Base-by-base conservation (phyloP, 192 early-diverging fungal species). In the Martensiomyces pterosporus region DNA sequence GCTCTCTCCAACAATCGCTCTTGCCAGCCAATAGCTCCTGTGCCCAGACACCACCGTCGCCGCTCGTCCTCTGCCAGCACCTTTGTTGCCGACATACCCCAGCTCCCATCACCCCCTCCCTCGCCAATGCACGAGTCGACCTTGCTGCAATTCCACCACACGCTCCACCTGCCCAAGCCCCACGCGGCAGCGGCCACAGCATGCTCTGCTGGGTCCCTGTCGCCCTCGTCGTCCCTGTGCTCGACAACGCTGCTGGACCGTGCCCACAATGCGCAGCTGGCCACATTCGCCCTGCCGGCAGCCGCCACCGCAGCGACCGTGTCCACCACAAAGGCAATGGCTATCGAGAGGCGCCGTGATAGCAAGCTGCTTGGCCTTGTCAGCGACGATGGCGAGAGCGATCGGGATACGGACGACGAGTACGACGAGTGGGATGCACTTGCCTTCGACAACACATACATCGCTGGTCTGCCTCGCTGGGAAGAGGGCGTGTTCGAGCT, bases 401-500 rank as follows among this genome's bases (percentile, higher is more conserved):
- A 22, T 24, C 14, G 12, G 1, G 8, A 23, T 1, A 22, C 3
- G 10, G 29, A 16, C 22, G 36, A 22, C 29, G 29, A 12, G 29
- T 5, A 32, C 29, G 5, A 12, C 6, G 29, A 32, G 29, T 5
- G 6, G 29, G 29, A 32, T 12, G 5, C 6, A 8, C 29, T 12
- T 32, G 29, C 5, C 3, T 43, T 43, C 13, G 24, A 8, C 34
- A 23, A 19, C 26, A 23, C 34, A 25, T 2, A 23, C 34, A 14
- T 24, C 0, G 33, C 27, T 29, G 21, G 34, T 7, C 1, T 37
- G 16, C 36, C 36, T 12, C 34, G 44, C 39, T 48, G 24, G 34
- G 51, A 59, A 2, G 52, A 43, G 3, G 49, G 52, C 33, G 39
- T 73, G 22, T 73, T 73, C 55, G 62, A 57, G 15, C 65, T 73